These are phyloP conservation scores for Plasmodiophora brassicae DNA, from an alignment of 208 protist genomes.

Conservation along the genomic window DNA sequence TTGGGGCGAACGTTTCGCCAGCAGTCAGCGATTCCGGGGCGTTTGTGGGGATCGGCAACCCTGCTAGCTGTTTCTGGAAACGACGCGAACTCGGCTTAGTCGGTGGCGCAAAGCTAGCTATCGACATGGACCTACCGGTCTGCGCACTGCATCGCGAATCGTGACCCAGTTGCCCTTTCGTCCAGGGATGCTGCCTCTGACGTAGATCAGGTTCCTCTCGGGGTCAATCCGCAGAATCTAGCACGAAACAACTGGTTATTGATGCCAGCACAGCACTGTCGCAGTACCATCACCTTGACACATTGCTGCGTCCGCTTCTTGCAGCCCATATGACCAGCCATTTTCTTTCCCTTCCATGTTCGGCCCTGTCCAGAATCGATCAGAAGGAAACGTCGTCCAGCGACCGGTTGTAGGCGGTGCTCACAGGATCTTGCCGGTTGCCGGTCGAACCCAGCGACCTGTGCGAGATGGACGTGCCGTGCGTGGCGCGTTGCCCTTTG, in stretches of 20 bases:
- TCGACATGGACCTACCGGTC: background rate
- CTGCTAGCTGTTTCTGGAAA: too few species aligned
- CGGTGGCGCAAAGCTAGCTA: too few species aligned
- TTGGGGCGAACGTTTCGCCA: too few species aligned
- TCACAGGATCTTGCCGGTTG: constrained; percentile 33
- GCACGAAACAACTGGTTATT: background rate
- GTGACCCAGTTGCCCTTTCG: constrained; percentile 17
- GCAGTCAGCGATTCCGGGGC: too few species aligned
- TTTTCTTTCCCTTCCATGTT: constrained; percentile 65
- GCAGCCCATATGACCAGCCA: constrained; percentile 61
- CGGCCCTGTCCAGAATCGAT: constrained; percentile 32
- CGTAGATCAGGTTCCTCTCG: constrained; percentile 46
- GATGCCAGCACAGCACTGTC: background rate
- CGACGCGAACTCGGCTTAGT: too few species aligned
- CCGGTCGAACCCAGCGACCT: constrained; percentile 53
- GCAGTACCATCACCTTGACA: constrained; percentile 40
- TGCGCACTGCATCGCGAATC: background rate
- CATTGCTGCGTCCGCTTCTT: constrained; percentile 47
- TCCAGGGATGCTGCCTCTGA: constrained; percentile 52
- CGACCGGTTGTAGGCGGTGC: background rate
- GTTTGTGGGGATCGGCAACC: too few species aligned
- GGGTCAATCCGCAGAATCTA: constrained; percentile 48
- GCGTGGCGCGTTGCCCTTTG: constrained; percentile 44
- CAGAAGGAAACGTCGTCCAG: background rate
- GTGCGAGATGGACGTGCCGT: constrained; percentile 59